A percentile compares a stretch with the other conserved stretches of the same genome.
Conservation (phyloP, 495 filamentous ascomycete genomes). For the Symbiotaphrina buchneri region DNA sequence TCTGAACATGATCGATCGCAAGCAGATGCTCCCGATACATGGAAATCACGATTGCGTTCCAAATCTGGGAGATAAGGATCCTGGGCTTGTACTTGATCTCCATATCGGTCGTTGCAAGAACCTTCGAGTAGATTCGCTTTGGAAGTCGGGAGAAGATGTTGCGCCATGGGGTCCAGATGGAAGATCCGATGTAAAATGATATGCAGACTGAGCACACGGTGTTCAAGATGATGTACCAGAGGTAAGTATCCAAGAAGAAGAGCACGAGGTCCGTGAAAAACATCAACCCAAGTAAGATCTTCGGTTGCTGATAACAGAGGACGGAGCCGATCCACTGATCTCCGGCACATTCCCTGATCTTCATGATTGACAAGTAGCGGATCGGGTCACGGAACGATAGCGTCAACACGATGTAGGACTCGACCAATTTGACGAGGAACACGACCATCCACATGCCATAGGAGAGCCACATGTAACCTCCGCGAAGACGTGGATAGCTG, state of each 20-base stretch:
- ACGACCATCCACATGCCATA: slow-evolving; percentile 82
- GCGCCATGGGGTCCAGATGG: slow-evolving; percentile 95
- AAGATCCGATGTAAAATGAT: slow-evolving; percentile 95
- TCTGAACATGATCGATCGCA: slow-evolving; percentile 97
- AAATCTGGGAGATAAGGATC: slow-evolving; percentile 95
- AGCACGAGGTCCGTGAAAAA: slow-evolving; percentile 82
- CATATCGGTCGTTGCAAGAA: slow-evolving; percentile 96
- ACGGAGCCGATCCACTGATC: slow-evolving; percentile 35
- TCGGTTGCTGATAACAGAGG: slow-evolving; percentile 64
- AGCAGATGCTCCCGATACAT: slow-evolving; percentile 98
- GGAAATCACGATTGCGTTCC: slow-evolving; percentile 98
- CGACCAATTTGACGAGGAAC: slow-evolving; percentile 73
- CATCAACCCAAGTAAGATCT: slow-evolving; percentile 79
- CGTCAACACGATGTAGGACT: slow-evolving; percentile 87
- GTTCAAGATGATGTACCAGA: slow-evolving; percentile 97
- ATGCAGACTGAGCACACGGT: slow-evolving; percentile 83
- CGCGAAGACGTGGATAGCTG: slow-evolving; percentile 64
- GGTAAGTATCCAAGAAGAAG: slow-evolving; percentile 96
- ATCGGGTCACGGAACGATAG: slow-evolving; percentile 88
- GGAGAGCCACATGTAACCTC: slow-evolving; percentile 96
- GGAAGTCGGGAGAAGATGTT: slow-evolving; percentile 97
- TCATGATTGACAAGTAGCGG: slow-evolving; percentile 64
- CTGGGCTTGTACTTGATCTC: slow-evolving; percentile 99
- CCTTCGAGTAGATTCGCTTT: slow-evolving; percentile 99
- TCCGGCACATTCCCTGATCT: slow-evolving; percentile 48